Conservation (phyloP, 2,329 filamentous ascomycete species). For the Aspergillus transmontanensis region DNA sequence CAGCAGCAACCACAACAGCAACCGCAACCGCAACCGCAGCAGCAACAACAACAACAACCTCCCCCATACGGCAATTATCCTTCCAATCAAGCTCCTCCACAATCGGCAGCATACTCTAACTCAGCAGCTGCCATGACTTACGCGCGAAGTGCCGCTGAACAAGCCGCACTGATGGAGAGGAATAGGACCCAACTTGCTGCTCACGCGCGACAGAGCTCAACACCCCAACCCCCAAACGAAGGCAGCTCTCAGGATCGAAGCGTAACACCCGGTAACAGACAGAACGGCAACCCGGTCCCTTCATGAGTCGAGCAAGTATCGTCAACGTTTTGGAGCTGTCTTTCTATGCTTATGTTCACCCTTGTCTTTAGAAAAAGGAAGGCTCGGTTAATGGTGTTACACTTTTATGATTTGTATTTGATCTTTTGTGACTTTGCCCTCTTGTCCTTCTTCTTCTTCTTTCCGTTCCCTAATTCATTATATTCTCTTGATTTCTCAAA, state of each 20-base stretch:
- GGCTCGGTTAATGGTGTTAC: constrained; percentile 9
- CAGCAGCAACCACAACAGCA: neutral
- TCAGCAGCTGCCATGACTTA: constrained; percentile 40
- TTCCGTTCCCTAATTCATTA: constrained; percentile 16
- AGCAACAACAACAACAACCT: constrained; percentile 18
- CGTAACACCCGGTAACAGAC: constrained; percentile 36
- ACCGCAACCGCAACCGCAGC: neutral
- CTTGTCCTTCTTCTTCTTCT: constrained; percentile 15
- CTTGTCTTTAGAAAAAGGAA: constrained; percentile 8
- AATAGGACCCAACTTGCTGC: constrained; percentile 41
- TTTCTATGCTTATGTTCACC: constrained; percentile 17
- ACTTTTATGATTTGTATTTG: constrained; percentile 14
- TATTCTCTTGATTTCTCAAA: neutral
- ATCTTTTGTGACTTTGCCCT: constrained; percentile 18
- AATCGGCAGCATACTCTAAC: constrained; percentile 36
- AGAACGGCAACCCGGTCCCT: constrained; percentile 33
- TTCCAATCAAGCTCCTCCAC: constrained; percentile 32
- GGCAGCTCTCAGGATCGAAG: constrained; percentile 38
- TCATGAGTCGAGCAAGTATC: constrained; percentile 19
- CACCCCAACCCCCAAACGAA: constrained; percentile 36
- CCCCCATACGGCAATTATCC: constrained; percentile 31
- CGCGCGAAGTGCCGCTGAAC: constrained; percentile 43
- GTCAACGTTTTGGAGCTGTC: neutral
- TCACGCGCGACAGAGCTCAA: constrained; percentile 35
- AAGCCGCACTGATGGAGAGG: constrained; percentile 42